Evolutionary conservation across 2,329 filamentous ascomycete species (phyloP), one percentile per base, ranked within the genome.

Genomic region (Didymella arachidicola): DNA sequence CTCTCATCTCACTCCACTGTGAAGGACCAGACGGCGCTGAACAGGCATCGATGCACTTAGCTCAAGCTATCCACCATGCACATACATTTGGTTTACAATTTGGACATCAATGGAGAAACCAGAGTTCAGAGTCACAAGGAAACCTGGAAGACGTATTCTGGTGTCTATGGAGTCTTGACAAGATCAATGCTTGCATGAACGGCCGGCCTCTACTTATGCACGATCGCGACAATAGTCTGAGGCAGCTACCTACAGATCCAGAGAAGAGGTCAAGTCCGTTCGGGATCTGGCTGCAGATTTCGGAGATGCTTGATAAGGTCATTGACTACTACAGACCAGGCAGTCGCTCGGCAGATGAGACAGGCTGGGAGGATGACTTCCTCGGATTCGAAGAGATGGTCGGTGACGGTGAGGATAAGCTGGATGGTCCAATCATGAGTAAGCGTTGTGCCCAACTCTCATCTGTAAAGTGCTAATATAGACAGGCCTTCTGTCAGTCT

Each of bases 401-500:
- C 5, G 77, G 75, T 52, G 67, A 76, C 57, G 68, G 70, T 19
- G 70, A 78, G 51, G 71, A 80, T 60, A 78, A 72, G 68, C 54
- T 77, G 56, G 63, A 77, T 57, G 63, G 72, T 44, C 66, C 75
- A 43, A 68, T 76, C 62, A 67, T 78, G 77, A 69, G 76, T 78
- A 59, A 62, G 69, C 59, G 12, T 10, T 2, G 16, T 8, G 8
- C 30, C 51, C 39, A 52, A 27, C 32, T 19, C 5, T 8, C 12
- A 14, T 7, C 5, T 48, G 4, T 16, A n/a, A 1, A 29, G 3
- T 7, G n/a, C 58, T 66, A 52, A 68, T 32, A 64, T 57, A 43
- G 65, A 53, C 22, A 82, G 80, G 78, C 14, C 77, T 84, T 6
- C 71, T 86, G 7, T 84, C 86, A 56, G 70, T 86, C 2, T 85